Conservation (phyloP, 83 land plant species). For the Diphasiastrum complanatum region DNA sequence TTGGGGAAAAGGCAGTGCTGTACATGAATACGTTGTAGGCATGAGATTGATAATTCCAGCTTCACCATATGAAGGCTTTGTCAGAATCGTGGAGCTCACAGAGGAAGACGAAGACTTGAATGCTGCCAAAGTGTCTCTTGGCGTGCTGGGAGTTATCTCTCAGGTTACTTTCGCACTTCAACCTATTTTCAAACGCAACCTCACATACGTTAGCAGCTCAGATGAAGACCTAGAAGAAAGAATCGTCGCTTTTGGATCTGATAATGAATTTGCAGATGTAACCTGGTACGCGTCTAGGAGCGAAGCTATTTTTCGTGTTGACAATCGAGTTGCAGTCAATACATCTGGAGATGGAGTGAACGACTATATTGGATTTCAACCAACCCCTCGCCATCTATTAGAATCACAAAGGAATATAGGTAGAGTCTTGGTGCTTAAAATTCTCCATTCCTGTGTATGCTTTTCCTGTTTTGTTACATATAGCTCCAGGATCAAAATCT, state of each 20-base stretch:
- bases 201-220: not conserved
- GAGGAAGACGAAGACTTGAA: constrained; percentile 24
- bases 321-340: constrained; percentile 17
- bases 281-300: constrained; percentile 25
- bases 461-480: too few relatives aligned
- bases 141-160: constrained; percentile 32
- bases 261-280: constrained; percentile 30
- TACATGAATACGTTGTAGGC: constrained; percentile 55
- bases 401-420: too few relatives aligned
- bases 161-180: not conserved
- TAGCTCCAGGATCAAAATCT: too few relatives aligned
- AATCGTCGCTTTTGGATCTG: constrained; percentile 1
- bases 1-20: constrained; percentile 54
- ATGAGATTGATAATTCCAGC: constrained; percentile 45
- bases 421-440: too few relatives aligned
- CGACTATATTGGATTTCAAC: too few relatives aligned
- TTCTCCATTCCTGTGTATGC: too few relatives aligned
- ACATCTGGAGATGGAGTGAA: constrained; percentile 29
- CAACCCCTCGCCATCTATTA: too few relatives aligned
- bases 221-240: constrained; percentile 5
- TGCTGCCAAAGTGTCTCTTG: constrained; percentile 52
- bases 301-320: constrained; percentile 8
- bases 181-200: not conserved
- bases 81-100: constrained; percentile 27
- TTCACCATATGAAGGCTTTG: constrained; percentile 38